phyloP scores from a whole-genome alignment of 176 grass and related monocot species.

The Carex pumila region DNA sequence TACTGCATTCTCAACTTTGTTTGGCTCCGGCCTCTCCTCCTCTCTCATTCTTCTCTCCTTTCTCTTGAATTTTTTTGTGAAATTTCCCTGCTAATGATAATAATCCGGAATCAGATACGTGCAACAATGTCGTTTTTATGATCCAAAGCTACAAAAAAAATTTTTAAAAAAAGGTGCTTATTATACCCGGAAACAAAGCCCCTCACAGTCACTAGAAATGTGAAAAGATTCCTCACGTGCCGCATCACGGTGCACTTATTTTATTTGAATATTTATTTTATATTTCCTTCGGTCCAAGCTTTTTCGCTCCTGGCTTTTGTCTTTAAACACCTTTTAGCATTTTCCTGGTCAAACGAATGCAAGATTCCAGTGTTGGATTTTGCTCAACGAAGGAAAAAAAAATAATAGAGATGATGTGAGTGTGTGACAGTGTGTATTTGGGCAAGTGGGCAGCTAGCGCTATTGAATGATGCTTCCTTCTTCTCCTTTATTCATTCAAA shows the following conservation, averaged over 20 bases:
- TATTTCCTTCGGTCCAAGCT: constrained; percentile 3
- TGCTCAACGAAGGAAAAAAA: constrained; percentile 6
- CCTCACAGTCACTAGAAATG: neutral
- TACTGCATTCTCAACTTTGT: too few relatives aligned
- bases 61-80: neutral
- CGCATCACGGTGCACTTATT: neutral
- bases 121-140: neutral
- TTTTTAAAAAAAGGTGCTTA: neutral
- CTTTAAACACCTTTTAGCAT: constrained; percentile 17
- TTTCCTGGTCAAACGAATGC: constrained; percentile 20
- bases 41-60: neutral
- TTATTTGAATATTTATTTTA: neutral
- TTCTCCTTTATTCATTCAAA: constrained; percentile 5
- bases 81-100: neutral
- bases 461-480: neutral
- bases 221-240: constrained; percentile 21
- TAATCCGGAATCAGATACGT: neutral
- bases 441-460: neutral
- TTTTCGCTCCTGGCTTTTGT: constrained; percentile 9
- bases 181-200: constrained; percentile 1
- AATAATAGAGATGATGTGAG: neutral
- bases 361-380: constrained; percentile 19
- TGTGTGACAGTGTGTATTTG: too few relatives aligned
- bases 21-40: too few relatives aligned
- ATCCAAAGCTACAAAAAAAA: neutral